Percentiles rank a stretch among this genome's conserved stretches.
Conservation (phyloP, 768 basidiomycete species). For the Psilocybe azurescens region DNA sequence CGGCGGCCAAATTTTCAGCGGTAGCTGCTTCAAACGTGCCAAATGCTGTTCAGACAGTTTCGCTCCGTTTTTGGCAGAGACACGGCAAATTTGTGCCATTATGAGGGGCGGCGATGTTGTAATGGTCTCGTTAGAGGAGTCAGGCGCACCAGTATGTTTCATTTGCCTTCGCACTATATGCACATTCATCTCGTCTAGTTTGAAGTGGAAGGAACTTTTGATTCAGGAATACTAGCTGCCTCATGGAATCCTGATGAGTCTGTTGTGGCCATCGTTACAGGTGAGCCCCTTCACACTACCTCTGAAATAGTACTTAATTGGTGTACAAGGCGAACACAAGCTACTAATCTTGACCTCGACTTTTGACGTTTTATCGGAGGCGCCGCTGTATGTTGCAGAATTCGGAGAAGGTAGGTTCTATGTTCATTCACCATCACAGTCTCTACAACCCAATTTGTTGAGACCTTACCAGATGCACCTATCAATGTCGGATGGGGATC, state of each 20-base stretch:
- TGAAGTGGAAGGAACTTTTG: constrained; percentile 88
- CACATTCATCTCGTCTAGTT: constrained; percentile 45
- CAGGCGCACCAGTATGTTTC: constrained; percentile 46
- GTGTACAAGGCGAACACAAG: constrained; percentile 65
- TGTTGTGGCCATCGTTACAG: constrained; percentile 81
- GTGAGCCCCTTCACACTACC: constrained; percentile 38
- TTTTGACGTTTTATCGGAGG: constrained; percentile 89
- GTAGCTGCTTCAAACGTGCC: constrained; percentile 31
- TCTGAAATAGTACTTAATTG: neutral
- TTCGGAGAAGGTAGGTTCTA: constrained; percentile 79
- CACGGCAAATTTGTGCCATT: constrained; percentile 66
- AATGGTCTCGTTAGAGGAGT: constrained; percentile 60
- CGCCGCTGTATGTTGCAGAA: constrained; percentile 68
- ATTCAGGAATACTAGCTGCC: constrained; percentile 81
- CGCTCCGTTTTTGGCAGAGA: constrained; percentile 73
- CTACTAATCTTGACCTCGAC: constrained; percentile 87
- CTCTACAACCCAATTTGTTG: constrained; percentile 11
- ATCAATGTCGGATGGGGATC: constrained; percentile 99
- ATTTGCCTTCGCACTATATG: neutral
- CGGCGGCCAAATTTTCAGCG: constrained; percentile 44
- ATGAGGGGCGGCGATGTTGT: constrained; percentile 85
- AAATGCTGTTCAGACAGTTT: constrained; percentile 53
- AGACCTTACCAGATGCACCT: constrained; percentile 66
- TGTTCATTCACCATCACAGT: neutral
- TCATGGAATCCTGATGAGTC: constrained; percentile 94